Percentiles rank a stretch among this genome's conserved stretches.
These are phyloP conservation scores for Saccharomyces jurei DNA, from an alignment of 805 yeast species.

Conservation along the genomic window DNA sequence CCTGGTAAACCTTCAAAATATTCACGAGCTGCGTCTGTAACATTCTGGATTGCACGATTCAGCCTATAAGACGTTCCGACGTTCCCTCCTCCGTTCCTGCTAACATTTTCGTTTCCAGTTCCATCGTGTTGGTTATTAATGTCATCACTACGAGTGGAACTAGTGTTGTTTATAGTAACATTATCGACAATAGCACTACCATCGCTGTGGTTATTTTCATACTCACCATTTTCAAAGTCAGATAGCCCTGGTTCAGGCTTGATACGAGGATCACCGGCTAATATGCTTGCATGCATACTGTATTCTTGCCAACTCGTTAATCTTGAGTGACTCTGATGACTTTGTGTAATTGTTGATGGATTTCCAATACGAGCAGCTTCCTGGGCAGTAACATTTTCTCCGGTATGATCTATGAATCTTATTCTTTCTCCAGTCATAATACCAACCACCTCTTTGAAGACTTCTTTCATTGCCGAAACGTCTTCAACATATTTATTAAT, in stretches of 20 bases:
- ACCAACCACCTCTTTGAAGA: slow-evolving; percentile 23
- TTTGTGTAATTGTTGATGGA: neutral
- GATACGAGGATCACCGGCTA: slow-evolving; percentile 1
- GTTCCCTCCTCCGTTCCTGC: neutral
- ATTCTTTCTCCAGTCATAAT: slow-evolving; percentile 22
- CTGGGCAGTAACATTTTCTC: slow-evolving; percentile 13
- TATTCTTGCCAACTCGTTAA: neutral
- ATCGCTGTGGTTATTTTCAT: neutral
- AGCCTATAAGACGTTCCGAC: slow-evolving; percentile 12
- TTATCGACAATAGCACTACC: neutral
- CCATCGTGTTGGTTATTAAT: neutral
- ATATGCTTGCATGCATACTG: neutral
- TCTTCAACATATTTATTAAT: slow-evolving; percentile 14
- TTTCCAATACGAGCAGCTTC: slow-evolving; percentile 6
- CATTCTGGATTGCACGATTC: slow-evolving; percentile 22
- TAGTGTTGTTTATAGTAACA: neutral
- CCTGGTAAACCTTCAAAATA: slow-evolving; percentile 25
- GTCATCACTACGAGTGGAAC: neutral
- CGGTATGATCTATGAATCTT: slow-evolving; percentile 16
- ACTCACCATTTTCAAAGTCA: neutral
- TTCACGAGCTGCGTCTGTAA: slow-evolving; percentile 23
- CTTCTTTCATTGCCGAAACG: slow-evolving; percentile 14
- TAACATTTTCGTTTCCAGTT: neutral
- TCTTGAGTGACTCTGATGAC: neutral
- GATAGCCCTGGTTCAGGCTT: slow-evolving; percentile 4